These are phyloP conservation scores for Daldinia loculata DNA, from an alignment of 495 filamentous ascomycete genomes.

Conservation along the genomic window DNA sequence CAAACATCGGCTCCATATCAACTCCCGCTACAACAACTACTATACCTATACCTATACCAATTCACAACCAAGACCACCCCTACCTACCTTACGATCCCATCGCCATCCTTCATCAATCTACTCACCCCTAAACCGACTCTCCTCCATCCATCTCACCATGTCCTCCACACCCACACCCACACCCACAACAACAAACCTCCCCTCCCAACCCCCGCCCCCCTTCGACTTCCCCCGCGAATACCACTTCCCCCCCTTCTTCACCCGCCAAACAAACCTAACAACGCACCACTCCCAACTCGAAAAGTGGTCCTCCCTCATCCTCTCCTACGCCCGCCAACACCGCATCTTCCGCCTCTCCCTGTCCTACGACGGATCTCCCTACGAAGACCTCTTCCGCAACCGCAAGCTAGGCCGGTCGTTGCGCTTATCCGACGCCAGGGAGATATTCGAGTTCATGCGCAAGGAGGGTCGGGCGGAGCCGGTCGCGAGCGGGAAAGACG, in stretches of 20 bases:
- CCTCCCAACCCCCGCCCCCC: conserved; percentile 7
- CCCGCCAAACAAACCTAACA: conserved; percentile 76
- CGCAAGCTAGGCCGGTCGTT: conserved; percentile 63
- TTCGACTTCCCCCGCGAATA: conserved; percentile 63
- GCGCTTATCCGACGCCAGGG: conserved; percentile 66
- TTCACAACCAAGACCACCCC: neutral
- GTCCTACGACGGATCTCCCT: conserved; percentile 27
- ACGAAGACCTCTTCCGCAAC: conserved; percentile 63
- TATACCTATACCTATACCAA: conserved; percentile 1
- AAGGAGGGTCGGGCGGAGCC: conserved; percentile 75
- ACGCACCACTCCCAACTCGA: conserved; percentile 80
- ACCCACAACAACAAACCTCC: neutral
- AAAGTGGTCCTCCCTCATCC: conserved; percentile 88
- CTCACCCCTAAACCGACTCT: neutral
- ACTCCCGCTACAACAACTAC: neutral
- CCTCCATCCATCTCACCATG: neutral
- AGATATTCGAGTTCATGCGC: conserved; percentile 78
- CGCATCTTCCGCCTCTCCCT: conserved; percentile 75
- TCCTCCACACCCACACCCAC: conserved; percentile 1
- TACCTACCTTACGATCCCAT: neutral
- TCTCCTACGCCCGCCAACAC: conserved; percentile 81
- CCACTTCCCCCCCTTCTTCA: conserved; percentile 79
- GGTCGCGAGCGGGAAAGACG: conserved; percentile 50
- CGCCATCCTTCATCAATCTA: neutral
- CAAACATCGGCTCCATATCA: neutral